Conservation (phyloP, 1,284 basidiomycete genomes). For the Inonotus hispidus region DNA sequence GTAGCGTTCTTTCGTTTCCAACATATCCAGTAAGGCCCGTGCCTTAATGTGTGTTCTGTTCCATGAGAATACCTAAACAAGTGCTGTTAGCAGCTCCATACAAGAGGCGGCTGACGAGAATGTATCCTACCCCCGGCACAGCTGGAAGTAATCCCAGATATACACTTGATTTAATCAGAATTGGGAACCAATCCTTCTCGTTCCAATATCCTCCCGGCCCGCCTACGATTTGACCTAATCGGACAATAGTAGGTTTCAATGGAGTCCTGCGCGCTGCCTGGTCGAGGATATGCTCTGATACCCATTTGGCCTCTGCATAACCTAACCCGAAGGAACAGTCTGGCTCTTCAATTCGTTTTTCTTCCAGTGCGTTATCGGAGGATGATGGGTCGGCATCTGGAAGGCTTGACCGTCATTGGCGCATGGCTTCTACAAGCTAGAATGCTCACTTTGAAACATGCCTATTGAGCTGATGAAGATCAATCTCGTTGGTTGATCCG, state of each 20-base stretch:
- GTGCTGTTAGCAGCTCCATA: neutral
- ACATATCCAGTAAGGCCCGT: constrained; percentile 24
- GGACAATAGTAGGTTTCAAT: constrained; percentile 18
- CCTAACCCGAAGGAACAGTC: constrained; percentile 27
- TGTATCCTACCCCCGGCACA: constrained; percentile 23
- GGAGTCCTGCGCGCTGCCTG: constrained; percentile 22
- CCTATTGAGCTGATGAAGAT: constrained; percentile 23
- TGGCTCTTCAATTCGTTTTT: constrained; percentile 1
- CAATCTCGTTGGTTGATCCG: constrained; percentile 13
- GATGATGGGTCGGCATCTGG: neutral
- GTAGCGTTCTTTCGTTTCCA: neutral
- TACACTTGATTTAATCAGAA: constrained; percentile 16
- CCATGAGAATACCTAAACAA: neutral
- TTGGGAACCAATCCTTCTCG: constrained; percentile 19
- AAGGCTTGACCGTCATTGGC: neutral
- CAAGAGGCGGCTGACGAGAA: neutral
- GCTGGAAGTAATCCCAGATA: constrained; percentile 13
- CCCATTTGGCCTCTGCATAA: constrained; percentile 63
- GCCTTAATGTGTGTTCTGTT: constrained; percentile 17
- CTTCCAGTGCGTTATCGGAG: neutral
- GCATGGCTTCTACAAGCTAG: neutral
- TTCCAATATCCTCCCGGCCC: constrained; percentile 7
- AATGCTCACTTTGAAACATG: neutral
- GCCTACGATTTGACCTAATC: constrained; percentile 15
- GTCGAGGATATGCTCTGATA: constrained; percentile 26